A percentile compares a stretch with the other conserved stretches of the same genome.
phyloP scores from a whole-genome alignment of 768 basidiomycete genomes.

The Hortiboletus campestris region DNA sequence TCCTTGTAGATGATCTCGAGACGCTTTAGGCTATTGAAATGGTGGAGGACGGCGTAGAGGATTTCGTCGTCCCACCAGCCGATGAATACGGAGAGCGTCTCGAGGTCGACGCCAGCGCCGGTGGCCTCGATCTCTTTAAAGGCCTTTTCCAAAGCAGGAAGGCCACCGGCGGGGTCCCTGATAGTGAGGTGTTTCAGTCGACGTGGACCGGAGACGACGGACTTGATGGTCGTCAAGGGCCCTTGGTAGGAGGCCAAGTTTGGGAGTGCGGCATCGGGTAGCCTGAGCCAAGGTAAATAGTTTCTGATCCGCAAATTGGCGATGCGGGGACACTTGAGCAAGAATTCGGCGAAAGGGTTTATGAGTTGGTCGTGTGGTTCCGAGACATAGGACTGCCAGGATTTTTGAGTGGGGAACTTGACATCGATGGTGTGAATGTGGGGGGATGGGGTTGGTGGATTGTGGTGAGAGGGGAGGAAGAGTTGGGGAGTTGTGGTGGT shows the following conservation, averaged over 20 bases:
- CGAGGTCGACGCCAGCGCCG: slow-evolving; percentile 22
- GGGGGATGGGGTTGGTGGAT: slow-evolving; percentile 21
- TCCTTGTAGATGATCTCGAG: slow-evolving; percentile 40
- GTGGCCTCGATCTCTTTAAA: slow-evolving; percentile 26
- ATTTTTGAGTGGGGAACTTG: slow-evolving; percentile 31
- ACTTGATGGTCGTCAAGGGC: slow-evolving; percentile 27
- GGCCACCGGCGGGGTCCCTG: slow-evolving; percentile 22
- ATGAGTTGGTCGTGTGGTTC: slow-evolving; percentile 30
- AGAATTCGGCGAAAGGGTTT: slow-evolving; percentile 25
- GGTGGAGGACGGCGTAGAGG: slow-evolving; percentile 39
- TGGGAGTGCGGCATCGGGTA: slow-evolving; percentile 20
- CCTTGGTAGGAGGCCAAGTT: slow-evolving; percentile 22
- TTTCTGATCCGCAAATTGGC: slow-evolving; percentile 25
- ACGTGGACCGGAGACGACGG: slow-evolving; percentile 21
- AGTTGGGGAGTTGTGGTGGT: not conserved
- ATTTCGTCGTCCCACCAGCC: slow-evolving; percentile 48
- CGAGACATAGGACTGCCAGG: slow-evolving; percentile 27
- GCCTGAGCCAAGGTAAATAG: slow-evolving; percentile 25
- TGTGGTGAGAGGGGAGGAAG: slow-evolving; percentile 3
- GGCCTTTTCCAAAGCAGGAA: slow-evolving; percentile 23
- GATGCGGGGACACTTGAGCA: slow-evolving; percentile 24
- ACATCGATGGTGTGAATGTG: slow-evolving; percentile 31
- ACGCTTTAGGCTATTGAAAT: slow-evolving; percentile 37
- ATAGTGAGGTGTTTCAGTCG: slow-evolving; percentile 22
- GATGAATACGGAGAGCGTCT: slow-evolving; percentile 35